phyloP scores from a whole-genome alignment of 1,139 yeast species.

The Meyerozyma sp. region DNA sequence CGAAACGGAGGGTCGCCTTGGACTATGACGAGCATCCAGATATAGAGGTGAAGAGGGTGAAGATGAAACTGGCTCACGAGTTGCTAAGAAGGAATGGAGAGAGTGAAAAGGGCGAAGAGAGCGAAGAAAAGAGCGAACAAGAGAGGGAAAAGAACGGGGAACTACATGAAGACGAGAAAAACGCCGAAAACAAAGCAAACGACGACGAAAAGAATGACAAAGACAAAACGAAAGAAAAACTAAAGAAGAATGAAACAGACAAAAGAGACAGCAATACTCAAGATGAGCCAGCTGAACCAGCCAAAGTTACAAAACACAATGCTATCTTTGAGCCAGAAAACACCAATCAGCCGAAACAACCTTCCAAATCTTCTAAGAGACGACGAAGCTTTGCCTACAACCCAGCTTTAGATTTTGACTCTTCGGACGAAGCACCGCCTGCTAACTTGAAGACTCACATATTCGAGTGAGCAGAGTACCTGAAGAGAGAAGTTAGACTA shows the following conservation, averaged over 20 bases:
- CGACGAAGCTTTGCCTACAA: neutral
- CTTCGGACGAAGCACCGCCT: neutral
- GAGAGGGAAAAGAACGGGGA: too few relatives aligned
- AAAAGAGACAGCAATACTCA: neutral
- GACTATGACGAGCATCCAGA: neutral
- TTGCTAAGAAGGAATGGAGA: neutral
- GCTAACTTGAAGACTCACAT: neutral
- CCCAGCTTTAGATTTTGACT: neutral
- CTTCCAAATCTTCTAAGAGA: neutral
- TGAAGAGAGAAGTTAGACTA: too few relatives aligned
- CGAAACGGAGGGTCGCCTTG: neutral
- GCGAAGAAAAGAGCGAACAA: neutral
- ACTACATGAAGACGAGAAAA: too few relatives aligned
- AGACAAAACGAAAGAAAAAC: neutral
- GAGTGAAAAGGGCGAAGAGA: neutral
- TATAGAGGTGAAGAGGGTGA: neutral
- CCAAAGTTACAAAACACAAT: neutral
- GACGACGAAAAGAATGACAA: neutral
- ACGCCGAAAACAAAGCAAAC: too few relatives aligned
- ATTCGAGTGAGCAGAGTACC: neutral
- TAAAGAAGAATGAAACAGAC: neutral
- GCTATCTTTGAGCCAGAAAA: neutral
- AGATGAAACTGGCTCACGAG: neutral
- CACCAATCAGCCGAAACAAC: neutral
- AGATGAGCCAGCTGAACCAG: neutral